phyloP scores from a whole-genome alignment of 352 stramenopile species.

The Phytophthora litchii region DNA sequence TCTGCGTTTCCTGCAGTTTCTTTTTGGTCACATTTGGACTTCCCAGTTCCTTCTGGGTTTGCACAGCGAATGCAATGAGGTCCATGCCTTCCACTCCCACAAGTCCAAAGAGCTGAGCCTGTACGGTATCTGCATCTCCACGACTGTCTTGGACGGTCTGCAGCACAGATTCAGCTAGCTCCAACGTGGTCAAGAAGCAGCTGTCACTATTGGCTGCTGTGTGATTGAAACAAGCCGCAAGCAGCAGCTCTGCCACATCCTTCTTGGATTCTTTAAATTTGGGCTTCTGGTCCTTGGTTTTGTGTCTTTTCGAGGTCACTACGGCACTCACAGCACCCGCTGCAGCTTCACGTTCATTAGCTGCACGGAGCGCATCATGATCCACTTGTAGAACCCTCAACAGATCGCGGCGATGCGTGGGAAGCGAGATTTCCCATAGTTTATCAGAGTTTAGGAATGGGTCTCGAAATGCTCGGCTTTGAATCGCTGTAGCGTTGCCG shows the following conservation, averaged over 20 bases:
- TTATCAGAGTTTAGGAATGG: conserved; percentile 39
- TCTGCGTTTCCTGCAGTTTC: conserved; percentile 50
- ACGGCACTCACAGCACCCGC: conserved; percentile 51
- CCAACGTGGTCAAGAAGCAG: conserved; percentile 61
- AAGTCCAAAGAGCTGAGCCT: conserved; percentile 82
- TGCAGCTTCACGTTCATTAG: conserved; percentile 61
- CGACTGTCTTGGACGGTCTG: conserved; percentile 64
- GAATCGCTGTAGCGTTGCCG: not conserved
- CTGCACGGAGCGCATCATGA: conserved; percentile 52
- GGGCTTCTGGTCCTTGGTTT: conserved; percentile 24
- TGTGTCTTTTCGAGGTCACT: conserved; percentile 47
- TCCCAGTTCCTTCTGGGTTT: conserved; percentile 47
- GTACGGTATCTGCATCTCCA: conserved; percentile 60
- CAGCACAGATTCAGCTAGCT: conserved; percentile 72
- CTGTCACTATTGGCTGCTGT: conserved; percentile 39
- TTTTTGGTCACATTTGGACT: conserved; percentile 35
- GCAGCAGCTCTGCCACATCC: conserved; percentile 42
- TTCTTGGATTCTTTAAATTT: conserved; percentile 35
- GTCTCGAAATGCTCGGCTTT: conserved; percentile 37
- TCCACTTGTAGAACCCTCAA: conserved; percentile 65
- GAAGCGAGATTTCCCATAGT: conserved; percentile 39
- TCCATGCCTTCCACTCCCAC: conserved; percentile 88
- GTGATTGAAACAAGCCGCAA: conserved; percentile 49
- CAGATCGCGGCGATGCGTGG: conserved; percentile 36
- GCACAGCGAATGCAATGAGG: conserved; percentile 78